Percentiles rank a stretch among this genome's conserved stretches.
phyloP scores from a whole-genome alignment of 2,329 filamentous ascomycete genomes.

The Madurella mycetomatis region DNA sequence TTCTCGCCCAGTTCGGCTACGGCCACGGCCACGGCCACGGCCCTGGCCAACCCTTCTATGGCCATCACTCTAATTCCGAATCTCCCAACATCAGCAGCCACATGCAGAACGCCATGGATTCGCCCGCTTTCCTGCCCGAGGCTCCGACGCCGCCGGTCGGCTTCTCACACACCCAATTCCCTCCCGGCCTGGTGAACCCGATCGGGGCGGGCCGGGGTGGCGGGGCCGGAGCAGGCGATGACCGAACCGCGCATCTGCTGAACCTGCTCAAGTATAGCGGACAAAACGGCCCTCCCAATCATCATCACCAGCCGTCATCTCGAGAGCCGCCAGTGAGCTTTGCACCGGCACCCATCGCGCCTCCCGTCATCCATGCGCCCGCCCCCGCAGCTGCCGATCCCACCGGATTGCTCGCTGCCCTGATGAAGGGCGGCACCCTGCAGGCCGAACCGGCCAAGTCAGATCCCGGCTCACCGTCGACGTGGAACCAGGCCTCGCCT shows the following conservation, averaged over 20 bases:
- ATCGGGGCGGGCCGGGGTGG: slow-evolving; percentile 43
- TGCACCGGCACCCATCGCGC: slow-evolving; percentile 24
- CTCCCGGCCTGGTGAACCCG: slow-evolving; percentile 42
- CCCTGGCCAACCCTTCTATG: slow-evolving; percentile 25
- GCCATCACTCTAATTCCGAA: slow-evolving; percentile 22
- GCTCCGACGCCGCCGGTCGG: slow-evolving; percentile 44
- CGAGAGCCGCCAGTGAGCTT: slow-evolving; percentile 26
- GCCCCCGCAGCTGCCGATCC: slow-evolving; percentile 54
- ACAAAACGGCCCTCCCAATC: slow-evolving; percentile 12
- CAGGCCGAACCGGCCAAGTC: slow-evolving; percentile 43
- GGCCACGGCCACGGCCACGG: slow-evolving; percentile 24
- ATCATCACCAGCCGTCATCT: slow-evolving; percentile 23
- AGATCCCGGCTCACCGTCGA: slow-evolving; percentile 32
- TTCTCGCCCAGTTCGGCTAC: slow-evolving; percentile 25
- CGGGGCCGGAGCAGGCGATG: slow-evolving; percentile 29
- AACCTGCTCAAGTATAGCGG: slow-evolving; percentile 59
- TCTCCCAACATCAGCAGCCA: slow-evolving; percentile 22
- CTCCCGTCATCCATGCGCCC: slow-evolving; percentile 48
- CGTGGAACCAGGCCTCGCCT: slow-evolving; percentile 48
- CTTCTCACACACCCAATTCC: slow-evolving; percentile 38
- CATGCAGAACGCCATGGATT: slow-evolving; percentile 23
- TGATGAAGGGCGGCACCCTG: slow-evolving; percentile 52
- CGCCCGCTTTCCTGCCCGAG: slow-evolving; percentile 35
- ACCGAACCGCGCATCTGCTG: slow-evolving; percentile 53
- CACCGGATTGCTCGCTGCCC: slow-evolving; percentile 53